Base-by-base conservation (phyloP, 2,329 filamentous ascomycete species). In the Emericellopsis cladophorae region DNA sequence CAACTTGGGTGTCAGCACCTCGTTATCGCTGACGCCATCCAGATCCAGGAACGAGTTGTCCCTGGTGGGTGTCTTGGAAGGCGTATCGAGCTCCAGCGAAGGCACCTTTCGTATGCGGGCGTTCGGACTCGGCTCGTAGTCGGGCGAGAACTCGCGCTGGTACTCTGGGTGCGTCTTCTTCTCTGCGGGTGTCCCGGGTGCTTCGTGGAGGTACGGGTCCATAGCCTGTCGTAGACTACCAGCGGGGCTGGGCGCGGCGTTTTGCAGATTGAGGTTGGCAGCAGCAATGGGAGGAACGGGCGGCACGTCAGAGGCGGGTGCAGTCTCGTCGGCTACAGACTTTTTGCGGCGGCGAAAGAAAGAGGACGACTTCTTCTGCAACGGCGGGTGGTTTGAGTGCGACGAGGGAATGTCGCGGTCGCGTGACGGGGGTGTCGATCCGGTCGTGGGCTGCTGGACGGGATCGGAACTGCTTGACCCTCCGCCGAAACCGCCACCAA, bases 261-360 rank as follows among this genome's bases (percentile, higher is more conserved):
- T 57, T 4, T 54, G 51, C 21, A 52, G 48, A 23, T 51, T 51
- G 24, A 54, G 48, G 29, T 57, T 56, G 36, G 62, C 50, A 4
- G 59, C 52, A 8, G 61, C 52, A 34, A 62, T 49, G 23, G 56
- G 51, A 18, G 66, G 59, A 39, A 66, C 48, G 1, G 64, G 61
- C 7, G 62, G 58, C 31, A 59, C 60, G 51, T 59, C 64, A 45
- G 56, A 68, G 44, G 59, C 70, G 8, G 81, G 78, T 29, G 82
- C 78, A 32, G 72, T 72, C 18, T 76, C 70, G 46, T 93, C 88
- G 12, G 78, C 75, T 29, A 87, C 62, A 5, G 89, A 95, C 72
- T 90, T 93, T 35, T 96, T 96, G 47, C 89, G 76, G 44, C 92
- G 75, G 46, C 92, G 76, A 65, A 96, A 96, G 64, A 98, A 96